Base-by-base conservation (phyloP, 2,329 filamentous ascomycete species). In the Colletotrichum aenigma region DNA sequence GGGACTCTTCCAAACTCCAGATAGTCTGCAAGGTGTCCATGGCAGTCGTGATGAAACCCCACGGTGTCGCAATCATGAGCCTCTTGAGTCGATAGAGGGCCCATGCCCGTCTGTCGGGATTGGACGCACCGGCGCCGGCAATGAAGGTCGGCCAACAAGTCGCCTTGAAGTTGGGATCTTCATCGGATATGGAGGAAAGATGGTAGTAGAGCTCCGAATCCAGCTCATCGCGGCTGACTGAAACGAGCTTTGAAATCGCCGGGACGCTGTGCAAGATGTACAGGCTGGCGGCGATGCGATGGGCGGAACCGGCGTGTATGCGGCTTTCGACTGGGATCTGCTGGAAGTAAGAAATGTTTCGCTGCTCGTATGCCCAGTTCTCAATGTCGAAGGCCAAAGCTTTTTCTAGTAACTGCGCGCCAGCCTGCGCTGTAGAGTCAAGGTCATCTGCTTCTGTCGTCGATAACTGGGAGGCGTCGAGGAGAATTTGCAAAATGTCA, bases 71-170 rank as follows among this genome's bases (percentile, higher is more conserved):
- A 24, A 84, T 79, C 32, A 87, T 84, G 21, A 87, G 81, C 24
- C 82, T 81, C 48, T 83, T 82, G 28, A 89, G 80, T 24, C 88
- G 86, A 28, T 88, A 81, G 79, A 88, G 85, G 61, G 89, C 87
- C 89, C 88, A 91, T 4, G 83, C 83, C 38, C 88, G 85, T 75
- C 85, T 84, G 28, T 79, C 81, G 0, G 80, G 81, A 7, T 87
- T 84, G 58, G 84, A 85, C 0, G 87, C 87, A 70, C 90, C 89
- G 0, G 89, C 89, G 2, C 89, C 90, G 7, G 88, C 88, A 7
- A 92, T 85, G 70, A 92, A 92, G 0, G 89, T 87, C 0, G 90
- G 89, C 89, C 89, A 92, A 1, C 88, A 86, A 6, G 89, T 90
- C 0, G 88, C 89, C 78, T 91, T 92, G 82, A 91, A 88, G 24